These are phyloP conservation scores for Myriangium duriaei DNA, from an alignment of 2,329 filamentous ascomycete species.

Conservation along the genomic window DNA sequence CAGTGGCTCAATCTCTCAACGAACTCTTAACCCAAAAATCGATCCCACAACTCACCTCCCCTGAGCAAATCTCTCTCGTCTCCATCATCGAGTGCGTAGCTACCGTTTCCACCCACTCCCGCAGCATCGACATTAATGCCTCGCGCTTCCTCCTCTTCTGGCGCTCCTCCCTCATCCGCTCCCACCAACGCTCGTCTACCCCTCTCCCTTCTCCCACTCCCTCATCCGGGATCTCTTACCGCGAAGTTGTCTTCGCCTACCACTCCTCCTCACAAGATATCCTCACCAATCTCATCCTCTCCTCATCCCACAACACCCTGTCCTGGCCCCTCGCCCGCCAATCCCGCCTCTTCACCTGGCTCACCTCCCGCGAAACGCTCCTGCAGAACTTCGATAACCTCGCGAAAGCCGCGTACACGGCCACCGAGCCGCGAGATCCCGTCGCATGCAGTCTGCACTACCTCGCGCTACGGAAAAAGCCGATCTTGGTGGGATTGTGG, in stretches of 20 bases:
- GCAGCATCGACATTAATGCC: slow-evolving; percentile 83
- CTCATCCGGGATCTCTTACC: slow-evolving; percentile 41
- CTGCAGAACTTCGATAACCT: slow-evolving; percentile 81
- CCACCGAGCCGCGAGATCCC: slow-evolving; percentile 74
- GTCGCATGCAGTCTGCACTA: slow-evolving; percentile 88
- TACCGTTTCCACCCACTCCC: slow-evolving; percentile 71
- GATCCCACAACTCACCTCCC: slow-evolving; percentile 38
- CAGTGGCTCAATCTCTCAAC: slow-evolving; percentile 55
- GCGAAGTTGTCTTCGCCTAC: slow-evolving; percentile 77
- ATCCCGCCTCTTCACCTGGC: slow-evolving; percentile 90
- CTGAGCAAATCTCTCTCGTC: slow-evolving; percentile 9
- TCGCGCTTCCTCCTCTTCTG: slow-evolving; percentile 81
- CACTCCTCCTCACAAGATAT: slow-evolving; percentile 84
- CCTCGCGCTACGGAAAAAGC: slow-evolving; percentile 76
- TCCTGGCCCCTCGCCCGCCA: slow-evolving; percentile 76
- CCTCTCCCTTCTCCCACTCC: background rate
- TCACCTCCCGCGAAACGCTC: slow-evolving; percentile 62
- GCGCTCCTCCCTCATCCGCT: slow-evolving; percentile 51
- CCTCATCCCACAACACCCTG: slow-evolving; percentile 67
- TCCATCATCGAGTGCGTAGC: slow-evolving; percentile 54
- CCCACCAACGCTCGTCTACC: slow-evolving; percentile 6
- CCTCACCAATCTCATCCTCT: slow-evolving; percentile 66
- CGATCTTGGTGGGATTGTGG: slow-evolving; percentile 82
- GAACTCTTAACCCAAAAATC: slow-evolving; percentile 63
- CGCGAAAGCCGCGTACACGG: slow-evolving; percentile 86